Base-by-base conservation (phyloP, 306 rosid species). In the Malus sylvestris region DNA sequence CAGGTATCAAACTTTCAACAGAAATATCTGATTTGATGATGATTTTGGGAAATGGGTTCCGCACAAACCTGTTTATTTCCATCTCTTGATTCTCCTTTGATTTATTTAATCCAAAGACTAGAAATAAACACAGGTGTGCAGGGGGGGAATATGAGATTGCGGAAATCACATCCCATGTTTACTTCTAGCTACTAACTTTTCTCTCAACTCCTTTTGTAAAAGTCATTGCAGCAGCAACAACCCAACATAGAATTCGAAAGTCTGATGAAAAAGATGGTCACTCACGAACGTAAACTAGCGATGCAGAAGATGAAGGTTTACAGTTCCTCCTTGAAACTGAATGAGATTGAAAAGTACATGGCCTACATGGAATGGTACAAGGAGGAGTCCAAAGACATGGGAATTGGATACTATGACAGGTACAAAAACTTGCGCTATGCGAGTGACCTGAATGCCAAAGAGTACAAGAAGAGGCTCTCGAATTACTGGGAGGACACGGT, bases 351-450 rank as follows among this genome's bases (percentile, higher is more conserved):
- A 76, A 67, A 32, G 76, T 2, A 16, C 3, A 88, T 91, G 93
- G 86, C 86, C 18, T 1, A 61, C 1, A 45, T 93, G 14, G 98
- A 89, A 82, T 86, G 86, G 93, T 93, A 91, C 84, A 91, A 88
- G 81, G 83, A 75, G 55, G 3, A 2, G 0, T 71, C 77, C 1
- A 85, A 89, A 42, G 53, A 2, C 0, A 1, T 1, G 1, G 16
- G 51, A 0, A 22, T 27, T 44, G 97, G 91, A 27, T 91, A 91
- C 82, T 88, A 91, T 51, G 98, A 91, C 77, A 49, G 74, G 59
- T 89, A 73, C 88, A 91, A 80, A 75, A 82, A 40, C 1, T 22
- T 2, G 33, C 0, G 0, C 5, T 2, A 0, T 4, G 2, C 2
- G 13, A 0, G 20, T 2, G 93, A 91, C 75, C 33, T 44, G 0